A percentile compares a stretch with the other conserved stretches of the same genome.
These are phyloP conservation scores for Mortierella sp. DNA, from an alignment of 371 early-diverging fungal species.

Conservation along the genomic window DNA sequence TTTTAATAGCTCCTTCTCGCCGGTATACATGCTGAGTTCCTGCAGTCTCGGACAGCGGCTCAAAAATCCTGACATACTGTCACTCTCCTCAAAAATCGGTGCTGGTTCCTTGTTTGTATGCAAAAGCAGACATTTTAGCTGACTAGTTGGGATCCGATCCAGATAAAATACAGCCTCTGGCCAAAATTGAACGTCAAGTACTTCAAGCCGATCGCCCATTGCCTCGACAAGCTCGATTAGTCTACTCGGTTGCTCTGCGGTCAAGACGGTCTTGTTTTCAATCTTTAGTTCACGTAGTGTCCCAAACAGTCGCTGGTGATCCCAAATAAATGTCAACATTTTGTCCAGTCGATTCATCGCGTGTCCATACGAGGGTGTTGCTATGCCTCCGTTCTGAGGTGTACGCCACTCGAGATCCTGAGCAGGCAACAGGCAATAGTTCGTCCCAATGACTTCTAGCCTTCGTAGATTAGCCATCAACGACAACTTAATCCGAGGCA, in stretches of 20 bases:
- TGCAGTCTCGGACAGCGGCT: constrained; percentile 26
- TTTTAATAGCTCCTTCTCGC: constrained; percentile 19
- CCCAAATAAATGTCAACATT: constrained; percentile 46
- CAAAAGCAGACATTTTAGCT: constrained; percentile 22
- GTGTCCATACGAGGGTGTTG: background rate
- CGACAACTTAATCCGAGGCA: constrained; percentile 37
- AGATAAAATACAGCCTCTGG: constrained; percentile 39
- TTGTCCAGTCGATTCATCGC: constrained; percentile 31
- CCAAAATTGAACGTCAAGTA: constrained; percentile 44
- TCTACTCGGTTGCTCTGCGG: constrained; percentile 6
- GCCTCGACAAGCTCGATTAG: constrained; percentile 51
- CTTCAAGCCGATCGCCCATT: constrained; percentile 47
- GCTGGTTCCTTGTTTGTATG: constrained; percentile 33
- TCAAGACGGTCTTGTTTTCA: constrained; percentile 17
- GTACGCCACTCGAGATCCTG: constrained; percentile 21
- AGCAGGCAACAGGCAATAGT: constrained; percentile 27
- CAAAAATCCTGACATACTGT: constrained; percentile 23
- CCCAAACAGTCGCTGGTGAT: constrained; percentile 43
- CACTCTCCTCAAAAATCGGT: constrained; percentile 14
- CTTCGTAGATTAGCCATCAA: constrained; percentile 36
- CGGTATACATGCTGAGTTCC: constrained; percentile 33
- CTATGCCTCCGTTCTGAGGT: background rate
- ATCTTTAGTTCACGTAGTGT: constrained; percentile 52
- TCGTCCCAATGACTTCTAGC: constrained; percentile 46
- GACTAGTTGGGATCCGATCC: constrained; percentile 38